Conservation (phyloP, 2,329 filamentous ascomycete genomes). For the Neocatenulostroma microsporum region DNA sequence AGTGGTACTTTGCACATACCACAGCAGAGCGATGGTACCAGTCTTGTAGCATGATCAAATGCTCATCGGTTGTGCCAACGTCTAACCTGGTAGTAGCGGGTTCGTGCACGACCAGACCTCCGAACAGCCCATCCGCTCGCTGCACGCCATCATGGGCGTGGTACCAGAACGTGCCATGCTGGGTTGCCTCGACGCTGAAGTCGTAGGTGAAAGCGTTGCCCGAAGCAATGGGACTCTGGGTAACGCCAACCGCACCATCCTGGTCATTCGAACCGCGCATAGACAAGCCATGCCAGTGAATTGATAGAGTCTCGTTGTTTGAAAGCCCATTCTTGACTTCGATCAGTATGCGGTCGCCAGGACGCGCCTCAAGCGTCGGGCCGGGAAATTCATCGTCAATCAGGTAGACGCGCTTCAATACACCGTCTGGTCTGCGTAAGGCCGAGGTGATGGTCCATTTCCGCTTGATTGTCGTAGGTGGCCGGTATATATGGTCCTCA, state of each 20-base stretch:
- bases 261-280: constrained; percentile 19
- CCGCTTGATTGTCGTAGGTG: constrained; percentile 11
- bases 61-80: constrained; percentile 30
- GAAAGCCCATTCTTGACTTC: constrained; percentile 36
- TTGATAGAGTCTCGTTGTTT: constrained; percentile 29
- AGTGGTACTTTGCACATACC: too few species aligned
- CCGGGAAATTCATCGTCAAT: constrained; percentile 48
- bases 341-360: constrained; percentile 40
- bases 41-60: constrained; percentile 43
- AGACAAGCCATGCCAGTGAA: constrained; percentile 42
- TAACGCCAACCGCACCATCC: constrained; percentile 23
- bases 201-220: constrained; percentile 33
- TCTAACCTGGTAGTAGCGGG: constrained; percentile 20
- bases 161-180: constrained; percentile 44
- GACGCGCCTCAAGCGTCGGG: constrained; percentile 42
- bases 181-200: constrained; percentile 20
- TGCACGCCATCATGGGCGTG: constrained; percentile 40
- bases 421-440: constrained; percentile 36
- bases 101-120: constrained; percentile 41
- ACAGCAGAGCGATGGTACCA: too few species aligned
- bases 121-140: constrained; percentile 42
- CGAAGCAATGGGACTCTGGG: constrained; percentile 17
- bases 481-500: constrained; percentile 14
- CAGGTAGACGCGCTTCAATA: constrained; percentile 42
- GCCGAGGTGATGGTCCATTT: constrained; percentile 17